These are phyloP conservation scores for Whalleya microplaca DNA, from an alignment of 2,329 filamentous ascomycete genomes.

Conservation along the genomic window DNA sequence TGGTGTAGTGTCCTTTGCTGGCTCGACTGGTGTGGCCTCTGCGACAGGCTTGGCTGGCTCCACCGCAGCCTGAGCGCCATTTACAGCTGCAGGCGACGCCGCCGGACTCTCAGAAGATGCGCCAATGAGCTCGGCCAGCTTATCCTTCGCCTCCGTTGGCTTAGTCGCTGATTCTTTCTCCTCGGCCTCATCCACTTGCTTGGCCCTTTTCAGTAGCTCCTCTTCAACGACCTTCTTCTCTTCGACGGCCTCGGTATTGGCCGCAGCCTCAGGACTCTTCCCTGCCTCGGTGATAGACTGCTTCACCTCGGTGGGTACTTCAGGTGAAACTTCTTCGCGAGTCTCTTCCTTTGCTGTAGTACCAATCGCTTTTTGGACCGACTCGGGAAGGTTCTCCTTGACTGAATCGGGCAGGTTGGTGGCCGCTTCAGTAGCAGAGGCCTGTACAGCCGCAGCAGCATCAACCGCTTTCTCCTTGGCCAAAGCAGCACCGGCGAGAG, in stretches of 20 bases:
- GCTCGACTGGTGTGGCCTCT: constrained; percentile 28
- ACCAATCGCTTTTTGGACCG: constrained; percentile 53
- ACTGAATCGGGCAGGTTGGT: constrained; percentile 58
- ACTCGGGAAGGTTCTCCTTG: constrained; percentile 54
- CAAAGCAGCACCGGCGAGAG: constrained; percentile 40
- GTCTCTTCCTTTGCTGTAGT: constrained; percentile 47
- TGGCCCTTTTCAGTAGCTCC: constrained; percentile 71
- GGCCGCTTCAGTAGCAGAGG: constrained; percentile 35
- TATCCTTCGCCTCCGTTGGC: constrained; percentile 18
- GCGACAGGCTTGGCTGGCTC: constrained; percentile 21
- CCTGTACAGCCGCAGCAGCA: constrained; percentile 38
- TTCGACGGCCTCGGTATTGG: constrained; percentile 67
- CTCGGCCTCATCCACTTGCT: constrained; percentile 43
- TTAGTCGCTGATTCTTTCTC: constrained; percentile 15
- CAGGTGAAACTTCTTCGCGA: constrained; percentile 50
- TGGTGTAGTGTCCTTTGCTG: constrained; percentile 18
- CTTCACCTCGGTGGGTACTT: constrained; percentile 60
- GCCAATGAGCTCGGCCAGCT: constrained; percentile 16
- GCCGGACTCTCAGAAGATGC: constrained; percentile 23
- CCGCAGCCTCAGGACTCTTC: constrained; percentile 70
- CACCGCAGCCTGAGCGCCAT: constrained; percentile 23
- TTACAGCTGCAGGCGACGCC: constrained; percentile 24
- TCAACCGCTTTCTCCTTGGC: constrained; percentile 48
- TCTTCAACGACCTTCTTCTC: constrained; percentile 77
- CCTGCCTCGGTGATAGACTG: constrained; percentile 62